A percentile compares a stretch with the other conserved stretches of the same genome.
Evolutionary conservation across 2,329 filamentous ascomycete species (phyloP).

Genomic region (Beauveria asiatica): DNA sequence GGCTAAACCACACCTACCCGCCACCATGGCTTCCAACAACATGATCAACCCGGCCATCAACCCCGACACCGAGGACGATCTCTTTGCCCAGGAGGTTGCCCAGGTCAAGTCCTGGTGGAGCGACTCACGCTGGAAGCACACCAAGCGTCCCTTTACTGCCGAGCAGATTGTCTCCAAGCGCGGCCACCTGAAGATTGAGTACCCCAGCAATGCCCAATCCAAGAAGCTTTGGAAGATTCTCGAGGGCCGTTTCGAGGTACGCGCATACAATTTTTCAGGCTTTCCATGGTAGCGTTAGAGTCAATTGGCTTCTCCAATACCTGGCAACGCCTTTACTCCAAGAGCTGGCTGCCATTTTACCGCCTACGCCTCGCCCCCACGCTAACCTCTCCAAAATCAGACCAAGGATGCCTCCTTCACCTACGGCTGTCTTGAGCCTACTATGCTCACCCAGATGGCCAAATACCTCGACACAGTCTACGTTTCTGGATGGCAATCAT

Average conservation of each 20-base stretch:
- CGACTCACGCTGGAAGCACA: constrained; percentile 85
- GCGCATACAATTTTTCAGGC: constrained; percentile 15
- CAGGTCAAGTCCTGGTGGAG: constrained; percentile 92
- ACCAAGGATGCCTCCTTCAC: constrained; percentile 83
- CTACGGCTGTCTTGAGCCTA: constrained; percentile 94
- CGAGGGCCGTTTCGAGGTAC: constrained; percentile 76
- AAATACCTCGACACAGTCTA: constrained; percentile 98
- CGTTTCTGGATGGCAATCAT: constrained; percentile 98
- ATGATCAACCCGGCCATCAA: constrained; percentile 52
- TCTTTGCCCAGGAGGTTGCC: constrained; percentile 75
- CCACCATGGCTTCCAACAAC: constrained; percentile 52
- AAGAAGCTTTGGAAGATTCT: constrained; percentile 95
- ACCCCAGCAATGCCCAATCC: constrained; percentile 77
- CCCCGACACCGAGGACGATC: constrained; percentile 50
- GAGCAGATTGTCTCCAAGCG: constrained; percentile 96
- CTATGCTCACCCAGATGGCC: constrained; percentile 98
- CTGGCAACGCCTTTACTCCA: neutral
- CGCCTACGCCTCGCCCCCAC: neutral
- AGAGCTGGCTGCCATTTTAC: neutral
- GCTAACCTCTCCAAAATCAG: constrained; percentile 33
- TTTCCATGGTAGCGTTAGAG: neutral
- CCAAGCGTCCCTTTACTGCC: constrained; percentile 85
- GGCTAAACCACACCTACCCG: constrained; percentile 10
- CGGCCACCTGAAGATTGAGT: constrained; percentile 82
- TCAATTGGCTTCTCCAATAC: constrained; percentile 4